Base-by-base conservation (phyloP, 208 protist genomes). In the Naegleria lovaniensis region DNA sequence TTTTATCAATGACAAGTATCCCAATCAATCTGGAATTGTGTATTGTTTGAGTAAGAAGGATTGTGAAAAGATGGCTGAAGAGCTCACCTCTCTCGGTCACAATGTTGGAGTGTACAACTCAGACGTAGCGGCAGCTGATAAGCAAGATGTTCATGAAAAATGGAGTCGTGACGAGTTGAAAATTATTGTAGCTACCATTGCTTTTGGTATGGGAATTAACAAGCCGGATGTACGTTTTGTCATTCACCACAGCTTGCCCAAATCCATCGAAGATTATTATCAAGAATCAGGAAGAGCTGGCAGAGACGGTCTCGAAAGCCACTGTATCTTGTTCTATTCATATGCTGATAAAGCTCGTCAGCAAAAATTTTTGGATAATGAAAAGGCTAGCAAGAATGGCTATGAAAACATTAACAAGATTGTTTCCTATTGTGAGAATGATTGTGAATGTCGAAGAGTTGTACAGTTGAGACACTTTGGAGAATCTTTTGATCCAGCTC, bases 221-320 rank as follows among this genome's bases (percentile, higher is more conserved):
- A 99, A 99, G 93, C 91, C 94, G 0, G 95, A 99, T 91, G 98
- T 99, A 55, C 96, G 98, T 58, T 98, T 95, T 92, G 97, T 99
- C 5, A 93, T 99, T 67, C 99, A 99, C 94, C 95, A 97, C 36
- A 94, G 94, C 0, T 93, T 98, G 9, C 98, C 98, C 0, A 96
- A 97, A 85, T 98, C 96, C 4, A 91, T 99, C 22, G 98, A 99
- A 93, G 95, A 94, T 33, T 99, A 99, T 92, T 97, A 98, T 88
- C 98, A 99, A 93, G 98, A 99, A 91, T 90, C 79, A 40, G 94
- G 94, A 19, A 92, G 94, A 83, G 94, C 93, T 33, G 94, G 94
- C 22, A 83, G 94, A 55, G 94, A 95, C 79, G 94, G 92, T 16
- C 5, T 75, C 11, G 36, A 9, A 22, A 9, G 86, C 33, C 51